These are phyloP conservation scores for Ceratobasidium sp. DNA, from an alignment of 1,284 basidiomycete genomes.

Conservation along the genomic window DNA sequence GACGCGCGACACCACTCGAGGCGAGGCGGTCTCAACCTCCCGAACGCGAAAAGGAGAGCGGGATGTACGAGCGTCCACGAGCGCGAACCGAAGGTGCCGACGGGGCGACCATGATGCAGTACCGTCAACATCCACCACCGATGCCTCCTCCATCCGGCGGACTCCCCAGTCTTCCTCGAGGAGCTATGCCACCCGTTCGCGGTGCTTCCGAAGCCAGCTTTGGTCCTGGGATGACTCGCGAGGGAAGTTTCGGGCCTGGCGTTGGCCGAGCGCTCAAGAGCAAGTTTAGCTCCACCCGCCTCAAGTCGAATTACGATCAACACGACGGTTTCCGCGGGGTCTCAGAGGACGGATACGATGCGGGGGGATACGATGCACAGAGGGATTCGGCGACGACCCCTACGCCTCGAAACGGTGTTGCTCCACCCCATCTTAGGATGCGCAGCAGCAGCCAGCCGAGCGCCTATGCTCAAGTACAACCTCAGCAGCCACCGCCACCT, in stretches of 20 bases:
- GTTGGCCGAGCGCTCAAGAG: slow-evolving; percentile 57
- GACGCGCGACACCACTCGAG: slow-evolving; percentile 72
- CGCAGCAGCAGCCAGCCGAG: slow-evolving; percentile 78
- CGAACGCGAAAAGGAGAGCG: slow-evolving; percentile 57
- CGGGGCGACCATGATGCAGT: slow-evolving; percentile 68
- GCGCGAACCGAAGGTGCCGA: slow-evolving; percentile 78
- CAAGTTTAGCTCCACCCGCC: slow-evolving; percentile 73
- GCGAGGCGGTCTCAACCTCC: slow-evolving; percentile 61
- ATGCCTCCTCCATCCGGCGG: slow-evolving; percentile 43
- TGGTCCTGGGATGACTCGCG: slow-evolving; percentile 55
- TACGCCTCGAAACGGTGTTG: slow-evolving; percentile 20
- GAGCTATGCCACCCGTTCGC: slow-evolving; percentile 39
- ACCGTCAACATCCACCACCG: slow-evolving; percentile 55
- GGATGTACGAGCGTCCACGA: slow-evolving; percentile 61
- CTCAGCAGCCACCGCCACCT: slow-evolving; percentile 62
- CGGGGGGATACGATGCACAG: slow-evolving; percentile 3
- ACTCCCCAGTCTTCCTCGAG: slow-evolving; percentile 42
- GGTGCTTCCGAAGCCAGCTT: slow-evolving; percentile 37
- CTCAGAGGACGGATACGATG: slow-evolving; percentile 16
- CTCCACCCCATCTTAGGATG: slow-evolving; percentile 45
- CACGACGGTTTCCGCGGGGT: slow-evolving; percentile 32
- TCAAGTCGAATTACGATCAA: slow-evolving; percentile 63
- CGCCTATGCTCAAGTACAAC: slow-evolving; percentile 62
- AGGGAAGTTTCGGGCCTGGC: slow-evolving; percentile 54
- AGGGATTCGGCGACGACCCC: slow-evolving; percentile 35